A percentile compares a stretch with the other conserved stretches of the same genome.
These are phyloP conservation scores for Fusarium guadeloupense DNA, from an alignment of 2,329 filamentous ascomycete species.

Conservation along the genomic window DNA sequence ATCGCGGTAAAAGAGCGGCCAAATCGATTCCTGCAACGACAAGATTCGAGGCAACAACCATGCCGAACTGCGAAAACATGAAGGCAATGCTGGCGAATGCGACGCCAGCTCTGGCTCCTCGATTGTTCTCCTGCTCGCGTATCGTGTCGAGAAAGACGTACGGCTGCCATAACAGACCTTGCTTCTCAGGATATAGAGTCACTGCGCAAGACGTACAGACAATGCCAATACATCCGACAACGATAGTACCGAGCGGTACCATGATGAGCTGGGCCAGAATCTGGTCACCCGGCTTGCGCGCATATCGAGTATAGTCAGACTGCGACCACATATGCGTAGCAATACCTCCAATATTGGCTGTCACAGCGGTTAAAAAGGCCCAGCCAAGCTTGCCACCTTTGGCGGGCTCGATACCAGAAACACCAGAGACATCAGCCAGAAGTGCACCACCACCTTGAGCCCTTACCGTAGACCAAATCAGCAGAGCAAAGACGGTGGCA, in stretches of 20 bases:
- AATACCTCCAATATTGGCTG: constrained; percentile 44
- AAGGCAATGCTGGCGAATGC: constrained; percentile 27
- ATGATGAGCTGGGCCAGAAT: constrained; percentile 31
- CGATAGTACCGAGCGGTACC: not conserved
- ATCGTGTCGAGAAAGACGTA: constrained; percentile 2
- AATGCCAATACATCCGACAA: not conserved
- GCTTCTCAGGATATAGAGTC: not conserved
- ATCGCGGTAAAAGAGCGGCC: not conserved
- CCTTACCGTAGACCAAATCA: not conserved
- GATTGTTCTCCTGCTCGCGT: constrained; percentile 6
- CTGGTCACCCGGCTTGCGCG: constrained; percentile 43
- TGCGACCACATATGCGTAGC: constrained; percentile 44
- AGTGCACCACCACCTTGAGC: not conserved
- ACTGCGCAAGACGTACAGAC: not conserved
- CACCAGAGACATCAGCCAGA: not conserved
- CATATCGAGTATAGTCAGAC: constrained; percentile 46
- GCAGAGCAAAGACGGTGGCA: not conserved
- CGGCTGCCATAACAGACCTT: not conserved
- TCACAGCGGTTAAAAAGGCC: constrained; percentile 43
- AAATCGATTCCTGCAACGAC: constrained; percentile 4
- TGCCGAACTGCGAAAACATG: constrained; percentile 22
- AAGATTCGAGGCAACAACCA: constrained; percentile 16
- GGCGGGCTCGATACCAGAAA: not conserved
- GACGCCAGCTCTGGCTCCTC: constrained; percentile 9
- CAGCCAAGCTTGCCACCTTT: constrained; percentile 13